Evolutionary conservation across 2,329 filamentous ascomycete species (phyloP), one percentile per base, ranked within the genome.

Genomic region (Tolypocladium guangdongense): DNA sequence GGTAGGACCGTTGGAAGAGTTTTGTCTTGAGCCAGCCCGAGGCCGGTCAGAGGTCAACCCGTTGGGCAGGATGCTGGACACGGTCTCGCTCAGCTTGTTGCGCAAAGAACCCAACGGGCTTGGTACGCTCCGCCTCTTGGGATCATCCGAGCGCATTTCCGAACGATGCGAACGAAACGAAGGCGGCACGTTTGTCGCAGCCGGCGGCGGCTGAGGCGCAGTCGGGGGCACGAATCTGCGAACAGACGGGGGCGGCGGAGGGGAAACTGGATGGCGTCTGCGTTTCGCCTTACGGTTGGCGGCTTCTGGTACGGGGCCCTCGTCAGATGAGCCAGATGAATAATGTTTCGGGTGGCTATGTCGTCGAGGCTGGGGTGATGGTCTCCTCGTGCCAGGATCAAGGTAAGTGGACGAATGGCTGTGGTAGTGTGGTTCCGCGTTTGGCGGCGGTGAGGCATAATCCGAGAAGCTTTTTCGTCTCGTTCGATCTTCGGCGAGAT

Each of bases 401-500:
- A 73, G 58, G 52, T 75, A 60, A 52, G 62, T 39, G 37, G 60
- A 55, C 49, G 64, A 64, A 52, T 64, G 63, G 37, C 59, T 50
- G 49, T 64, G 64, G 8, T 59, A 56, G 24, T 59, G 54, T 14
- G 65, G 51, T 3, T 65, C 62, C 16, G 70, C 62, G 20, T 67
- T 60, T 2, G 66, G 66, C 2, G 69, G 68, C 1, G 70, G 68
- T 2, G 67, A 68, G 2, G 73, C 72, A 51, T 74, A 72, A 54
- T 80, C 78, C 3, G 77, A 78, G 61, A 77, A 75, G 64, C 78
- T 80, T 53, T 74, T 71, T 39, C 77, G 70, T 39, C 74, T 71
- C 14, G 62, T 64, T n/a, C 69, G 63, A 18, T 71, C 70, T 18
- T 76, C 74, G 10, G 71, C 63, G 7, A 71, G 67, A 33, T 68